Evolutionary conservation across 78 protist genomes (phyloP), one percentile per base, ranked within the genome.

Genomic region (Paratrimastix pyriformis): DNA sequence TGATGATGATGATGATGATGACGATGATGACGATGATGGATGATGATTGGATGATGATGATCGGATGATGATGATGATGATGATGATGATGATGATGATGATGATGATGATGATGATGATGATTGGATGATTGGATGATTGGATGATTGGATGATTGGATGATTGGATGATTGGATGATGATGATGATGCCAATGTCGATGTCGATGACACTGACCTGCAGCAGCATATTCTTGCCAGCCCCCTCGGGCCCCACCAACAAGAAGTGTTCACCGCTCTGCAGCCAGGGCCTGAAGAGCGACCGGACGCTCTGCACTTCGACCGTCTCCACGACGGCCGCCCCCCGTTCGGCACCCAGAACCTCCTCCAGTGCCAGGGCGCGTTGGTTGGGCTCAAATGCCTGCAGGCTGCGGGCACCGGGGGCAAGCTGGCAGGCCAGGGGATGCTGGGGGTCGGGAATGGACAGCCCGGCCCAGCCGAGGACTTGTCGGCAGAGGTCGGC

Each of bases 191-290:
- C n/a, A n/a, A n/a, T n/a, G n/a, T n/a, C n/a, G n/a, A n/a, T n/a
- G n/a, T n/a, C n/a, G n/a, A 26, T 24, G 80, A 89, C 65, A 40
- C 9, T 5, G 43, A 69, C 13, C 18, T n/a, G 7, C 38, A 89
- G 79, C 64, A 82, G 60, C 74, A 75, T 59, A 33, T 26, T 55
- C 89, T 89, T 89, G 43, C 93, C 93, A 32, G 76, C n/a, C 21
- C 91, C 93, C 79, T 82, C 82, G 24, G 86, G 86, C 29, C 86
- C 86, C 15, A 81, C 86, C 18, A 81, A 72, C 39, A 81, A 55
- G 58, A 81, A 69, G 11, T 79, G 86, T 40, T 66, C 74, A 29
- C 7, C 4, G 54, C 70, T 4, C 45, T 30, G 29, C 26, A 82
- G 4, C 90, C 89, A 84, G 59, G 87, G 81, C 30, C 0, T 1